Evolutionary conservation across 129 eudicot species (phyloP).

Genomic region (Lactuca saligna): DNA sequence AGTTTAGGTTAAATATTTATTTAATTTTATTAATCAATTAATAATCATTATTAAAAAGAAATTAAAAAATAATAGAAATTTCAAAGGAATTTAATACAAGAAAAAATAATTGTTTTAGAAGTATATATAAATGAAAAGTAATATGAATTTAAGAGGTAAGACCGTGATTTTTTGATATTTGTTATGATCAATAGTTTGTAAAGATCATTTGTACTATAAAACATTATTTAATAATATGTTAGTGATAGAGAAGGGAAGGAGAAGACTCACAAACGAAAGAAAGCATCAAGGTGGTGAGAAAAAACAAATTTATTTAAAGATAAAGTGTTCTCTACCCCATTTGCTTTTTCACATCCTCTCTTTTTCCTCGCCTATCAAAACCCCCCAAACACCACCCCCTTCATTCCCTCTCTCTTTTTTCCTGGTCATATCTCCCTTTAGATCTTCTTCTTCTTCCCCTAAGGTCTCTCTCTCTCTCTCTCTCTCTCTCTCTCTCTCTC

Average conservation of each 20-base stretch:
- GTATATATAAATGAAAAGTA: no score
- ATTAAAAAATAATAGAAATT: no score
- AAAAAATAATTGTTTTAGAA: no score
- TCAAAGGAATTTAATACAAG: no score
- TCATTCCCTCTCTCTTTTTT: slow-evolving; percentile 36
- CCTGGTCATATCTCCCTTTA: slow-evolving; percentile 22
- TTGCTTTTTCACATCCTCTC: slow-evolving; percentile 51
- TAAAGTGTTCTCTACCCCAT: slow-evolving; percentile 47
- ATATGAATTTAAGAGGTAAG: no score
- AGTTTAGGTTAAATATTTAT: no score
- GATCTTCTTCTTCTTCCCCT: slow-evolving; percentile 33
- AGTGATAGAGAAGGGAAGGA: slow-evolving; percentile 13
- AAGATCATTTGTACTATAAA: not conserved
- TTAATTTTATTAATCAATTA: no score
- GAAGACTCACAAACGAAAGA: slow-evolving; percentile 49
- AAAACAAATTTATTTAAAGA: slow-evolving; percentile 45
- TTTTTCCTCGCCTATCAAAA: slow-evolving; percentile 60
- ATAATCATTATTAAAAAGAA: no score
- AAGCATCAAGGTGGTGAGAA: slow-evolving; percentile 46
- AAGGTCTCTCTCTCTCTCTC: slow-evolving; percentile 34
- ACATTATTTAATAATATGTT: not conserved
- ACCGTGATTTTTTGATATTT: no score
- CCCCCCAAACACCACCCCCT: slow-evolving; percentile 48
- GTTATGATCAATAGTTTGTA: no score
- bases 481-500: slow-evolving; percentile 14